phyloP scores from a whole-genome alignment of 441 rosid species.

The Omphalea diandra region DNA sequence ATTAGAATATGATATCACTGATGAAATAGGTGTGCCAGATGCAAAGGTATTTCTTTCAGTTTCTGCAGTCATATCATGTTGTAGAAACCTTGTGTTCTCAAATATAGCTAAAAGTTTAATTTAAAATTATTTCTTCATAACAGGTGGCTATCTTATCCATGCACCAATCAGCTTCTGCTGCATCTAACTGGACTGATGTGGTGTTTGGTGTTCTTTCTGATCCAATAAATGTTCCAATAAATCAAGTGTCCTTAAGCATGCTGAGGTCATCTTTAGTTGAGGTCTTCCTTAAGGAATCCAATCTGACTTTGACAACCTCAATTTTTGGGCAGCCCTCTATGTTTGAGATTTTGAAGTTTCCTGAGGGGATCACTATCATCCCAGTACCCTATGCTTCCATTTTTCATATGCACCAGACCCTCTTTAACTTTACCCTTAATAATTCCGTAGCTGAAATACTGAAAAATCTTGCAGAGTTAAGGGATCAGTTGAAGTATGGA shows the following conservation, averaged over 20 bases:
- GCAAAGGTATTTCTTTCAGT: conserved; percentile 49
- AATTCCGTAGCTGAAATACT: conserved; percentile 59
- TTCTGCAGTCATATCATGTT: conserved; percentile 8
- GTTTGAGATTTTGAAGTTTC: conserved; percentile 73
- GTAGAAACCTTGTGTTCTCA: neutral
- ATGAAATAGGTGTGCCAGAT: conserved; percentile 51
- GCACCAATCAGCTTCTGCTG: conserved; percentile 39
- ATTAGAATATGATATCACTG: conserved; percentile 60
- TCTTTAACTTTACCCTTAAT: conserved; percentile 57
- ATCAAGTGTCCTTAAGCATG: conserved; percentile 43
- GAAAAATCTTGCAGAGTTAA: conserved; percentile 42
- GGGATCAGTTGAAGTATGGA: conserved; percentile 53
- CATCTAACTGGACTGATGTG: conserved; percentile 56
- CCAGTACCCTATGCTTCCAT: conserved; percentile 45
- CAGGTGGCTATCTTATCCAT: conserved; percentile 85
- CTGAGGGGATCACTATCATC: conserved; percentile 65
- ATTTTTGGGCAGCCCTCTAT: conserved; percentile 54
- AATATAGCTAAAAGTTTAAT: conserved; percentile 16
- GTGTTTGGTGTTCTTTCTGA: conserved; percentile 71
- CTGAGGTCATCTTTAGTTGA: conserved; percentile 60
- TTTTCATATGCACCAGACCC: conserved; percentile 42
- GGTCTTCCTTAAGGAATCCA: conserved; percentile 46
- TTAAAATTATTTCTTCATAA: conserved; percentile 24
- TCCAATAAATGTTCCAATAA: conserved; percentile 38
- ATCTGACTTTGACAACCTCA: conserved; percentile 58